Base-by-base conservation (phyloP, 2,329 filamentous ascomycete genomes). In the Teratosphaeria zuluensis region DNA sequence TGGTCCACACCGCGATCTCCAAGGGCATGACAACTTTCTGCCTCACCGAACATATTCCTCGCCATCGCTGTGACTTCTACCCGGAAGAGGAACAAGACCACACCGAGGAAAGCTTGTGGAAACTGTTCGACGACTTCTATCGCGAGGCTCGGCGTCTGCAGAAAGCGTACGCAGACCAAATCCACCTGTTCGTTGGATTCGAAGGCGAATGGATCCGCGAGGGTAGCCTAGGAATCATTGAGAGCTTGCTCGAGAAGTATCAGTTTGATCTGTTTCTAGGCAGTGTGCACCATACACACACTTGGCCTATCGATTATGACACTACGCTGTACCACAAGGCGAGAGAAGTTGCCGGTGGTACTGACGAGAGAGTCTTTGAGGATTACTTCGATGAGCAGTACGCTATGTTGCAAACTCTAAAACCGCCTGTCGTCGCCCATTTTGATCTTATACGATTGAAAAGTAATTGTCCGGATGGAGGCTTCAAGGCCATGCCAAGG, bases 11-110 rank as follows among this genome's bases (percentile, higher is more conserved):
- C 12, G 92, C 92, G 64, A 90, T 97, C 65, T 75, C 80, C 54
- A 81, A 87, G 61, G 86, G 88, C 51, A 94, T 95, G 81, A 84
- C 85, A 62, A 88, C 88, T 21, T 91, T 96, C 70, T 90, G 88
- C 24, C 75, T 99, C 59, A 96, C 92, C 1, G 94, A 99, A 75
- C 94, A 99, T 75, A 97, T 99, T 84, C 91, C 92, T 7, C 87
- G 92, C 35, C 83, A 84, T 53, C 77, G 84, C 55, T 77, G 81
- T 59, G 92, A 99, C 75, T 81, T 95, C 56, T 99, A 99, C 72
- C 94, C 94, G 0, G 92, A 95, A 78, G 94, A 99, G 78, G 57
- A 59, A 16, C 54, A 65, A 31, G 46, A 56, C 7, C 66, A 70
- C 55, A 77, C 80, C 3, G 65, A 78, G 53, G 73, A 72, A 30